phyloP scores from a whole-genome alignment of 345 rosid genomes.

The Populus davidiana region DNA sequence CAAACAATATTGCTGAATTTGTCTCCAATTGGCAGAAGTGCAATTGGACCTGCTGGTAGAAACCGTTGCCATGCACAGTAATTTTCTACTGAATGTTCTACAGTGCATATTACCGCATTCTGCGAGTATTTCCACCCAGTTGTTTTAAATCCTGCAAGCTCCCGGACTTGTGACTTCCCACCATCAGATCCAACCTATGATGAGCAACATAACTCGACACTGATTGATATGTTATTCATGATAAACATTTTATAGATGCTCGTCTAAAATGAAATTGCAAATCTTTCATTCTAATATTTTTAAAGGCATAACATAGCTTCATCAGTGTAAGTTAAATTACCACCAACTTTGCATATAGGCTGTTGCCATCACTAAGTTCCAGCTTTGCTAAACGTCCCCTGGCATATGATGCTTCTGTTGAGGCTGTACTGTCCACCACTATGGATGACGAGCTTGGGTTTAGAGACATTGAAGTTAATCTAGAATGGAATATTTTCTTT shows the following conservation, averaged over 20 bases:
- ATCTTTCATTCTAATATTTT: background rate
- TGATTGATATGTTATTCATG: background rate
- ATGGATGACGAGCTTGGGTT: slow-evolving; percentile 47
- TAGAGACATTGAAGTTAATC: slow-evolving; percentile 69
- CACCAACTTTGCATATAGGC: slow-evolving; percentile 77
- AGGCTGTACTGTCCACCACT: slow-evolving; percentile 37
- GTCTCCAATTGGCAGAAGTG: slow-evolving; percentile 81
- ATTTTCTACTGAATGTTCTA: slow-evolving; percentile 70
- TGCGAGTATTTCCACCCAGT: slow-evolving; percentile 90
- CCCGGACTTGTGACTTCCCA: slow-evolving; percentile 81
- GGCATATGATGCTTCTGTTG: slow-evolving; percentile 38
- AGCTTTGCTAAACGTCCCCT: slow-evolving; percentile 61
- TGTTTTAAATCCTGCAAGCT: slow-evolving; percentile 73
- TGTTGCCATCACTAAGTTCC: slow-evolving; percentile 70
- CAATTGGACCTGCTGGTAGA: slow-evolving; percentile 88
- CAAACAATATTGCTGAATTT: slow-evolving; percentile 89
- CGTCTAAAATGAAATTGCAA: background rate
- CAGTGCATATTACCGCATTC: slow-evolving; percentile 87
- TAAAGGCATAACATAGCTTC: background rate
- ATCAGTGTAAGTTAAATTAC: slow-evolving; percentile 44
- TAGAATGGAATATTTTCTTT: slow-evolving; percentile 65
- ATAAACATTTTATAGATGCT: background rate
- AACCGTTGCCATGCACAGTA: slow-evolving; percentile 89
- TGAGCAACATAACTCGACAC: slow-evolving; percentile 8
- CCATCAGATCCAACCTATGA: slow-evolving; percentile 95